Base-by-base conservation (phyloP, 2,329 filamentous ascomycete genomes). In the Thelonectria olida region DNA sequence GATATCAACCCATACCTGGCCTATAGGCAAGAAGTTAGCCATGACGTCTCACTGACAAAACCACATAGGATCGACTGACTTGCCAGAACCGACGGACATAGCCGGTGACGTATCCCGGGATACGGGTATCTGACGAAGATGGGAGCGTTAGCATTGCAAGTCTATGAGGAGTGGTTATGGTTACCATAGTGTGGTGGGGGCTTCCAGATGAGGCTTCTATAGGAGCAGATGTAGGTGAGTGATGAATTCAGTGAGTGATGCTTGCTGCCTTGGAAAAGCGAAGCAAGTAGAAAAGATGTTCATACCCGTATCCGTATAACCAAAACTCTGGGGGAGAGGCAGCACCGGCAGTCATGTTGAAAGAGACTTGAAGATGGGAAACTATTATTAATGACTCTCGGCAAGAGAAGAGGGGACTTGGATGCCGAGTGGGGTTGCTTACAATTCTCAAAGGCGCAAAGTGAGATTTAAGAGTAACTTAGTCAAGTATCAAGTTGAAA, bases 51-150 rank as follows among this genome's bases (percentile, higher is more conserved):
- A 60, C 27, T 20, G 20, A 42, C 39, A 45, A 57, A 42, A 41
- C 25, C 4, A 20, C 22, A 4, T 3, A 4, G 55, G 28, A 62
- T 45, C 41, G 20, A 77, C 90, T 71, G 84, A 96, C 95, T 89
- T 99, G 96, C 96, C 96, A 99, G 79, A 99, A 98, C 36, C 96
- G 87, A 59, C 96, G 89, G 39, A 99, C 94, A 76, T 97, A 99
- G 69, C 94, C 93, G 68, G 89, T 91, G 20, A 98, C 93, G 82
- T 93, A 97, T 48, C 95, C 96, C 2, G 93, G 92, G 25, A 98
- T 82, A 58, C 93, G 86, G 70, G 88, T 86, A 75, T 98, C 95
- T 97, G 68, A 22, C 13, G 36, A 19, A n/a, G 25, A 47, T 28
- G 41, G n/a, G 31, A 25, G 54, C 22, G 47, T 68, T 13, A 63